These are phyloP conservation scores for Entonaema liquescens DNA, from an alignment of 495 filamentous ascomycete species.

Conservation along the genomic window DNA sequence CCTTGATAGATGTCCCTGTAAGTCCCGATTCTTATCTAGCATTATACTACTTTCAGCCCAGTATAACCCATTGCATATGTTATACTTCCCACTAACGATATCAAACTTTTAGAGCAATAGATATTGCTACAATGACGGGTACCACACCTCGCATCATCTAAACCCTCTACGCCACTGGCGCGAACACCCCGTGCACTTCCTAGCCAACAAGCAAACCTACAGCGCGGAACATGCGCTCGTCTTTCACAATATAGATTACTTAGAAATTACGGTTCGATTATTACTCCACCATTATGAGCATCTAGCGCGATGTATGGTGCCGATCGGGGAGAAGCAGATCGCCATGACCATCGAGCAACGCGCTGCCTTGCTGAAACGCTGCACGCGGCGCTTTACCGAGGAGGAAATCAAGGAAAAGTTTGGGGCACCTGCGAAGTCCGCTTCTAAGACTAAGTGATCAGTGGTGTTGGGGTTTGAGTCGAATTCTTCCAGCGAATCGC, in stretches of 20 bases:
- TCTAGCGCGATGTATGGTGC: slow-evolving; percentile 71
- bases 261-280: slow-evolving; percentile 70
- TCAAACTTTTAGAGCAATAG: slow-evolving; percentile 64
- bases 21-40: slow-evolving; percentile 42
- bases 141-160: slow-evolving; percentile 79
- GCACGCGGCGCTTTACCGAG: slow-evolving; percentile 68
- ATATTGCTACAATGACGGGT: slow-evolving; percentile 80
- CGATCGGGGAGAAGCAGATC: slow-evolving; percentile 70
- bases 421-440: slow-evolving; percentile 1
- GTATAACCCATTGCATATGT: slow-evolving; percentile 1
- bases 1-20: slow-evolving; percentile 75
- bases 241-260: slow-evolving; percentile 76
- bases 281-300: slow-evolving; percentile 69
- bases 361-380: slow-evolving; percentile 67
- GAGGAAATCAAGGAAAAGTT: slow-evolving; percentile 64
- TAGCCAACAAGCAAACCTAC: slow-evolving; percentile 70
- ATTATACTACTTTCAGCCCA: too few species aligned
- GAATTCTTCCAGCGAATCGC: not conserved
- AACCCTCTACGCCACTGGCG: slow-evolving; percentile 79
- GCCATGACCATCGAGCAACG: slow-evolving; percentile 66
- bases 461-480: not conserved
- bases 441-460: slow-evolving; percentile 11
- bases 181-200: slow-evolving; percentile 72
- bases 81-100: slow-evolving; percentile 8
- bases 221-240: slow-evolving; percentile 67